These are phyloP conservation scores for Brassica incana DNA, from an alignment of 345 rosid genomes.

Conservation along the genomic window DNA sequence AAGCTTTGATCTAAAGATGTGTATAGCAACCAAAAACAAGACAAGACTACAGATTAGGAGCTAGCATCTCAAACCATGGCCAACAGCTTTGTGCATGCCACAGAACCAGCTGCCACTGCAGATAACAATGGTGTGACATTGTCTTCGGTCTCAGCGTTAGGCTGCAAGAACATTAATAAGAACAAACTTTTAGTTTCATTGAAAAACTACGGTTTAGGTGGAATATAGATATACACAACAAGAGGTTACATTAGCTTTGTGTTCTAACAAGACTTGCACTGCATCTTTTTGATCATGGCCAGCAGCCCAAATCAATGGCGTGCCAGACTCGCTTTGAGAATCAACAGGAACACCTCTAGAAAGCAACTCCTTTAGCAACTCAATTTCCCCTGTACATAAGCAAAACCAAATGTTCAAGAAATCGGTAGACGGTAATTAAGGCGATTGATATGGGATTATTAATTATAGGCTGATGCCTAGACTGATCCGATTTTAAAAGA, in stretches of 20 bases:
- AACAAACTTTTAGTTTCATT: background rate
- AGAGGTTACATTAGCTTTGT: slow-evolving; percentile 64
- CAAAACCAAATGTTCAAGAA: no score
- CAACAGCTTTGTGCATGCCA: slow-evolving; percentile 66
- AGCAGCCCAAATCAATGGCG: slow-evolving; percentile 91
- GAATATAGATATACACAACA: background rate
- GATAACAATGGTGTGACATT: slow-evolving; percentile 77
- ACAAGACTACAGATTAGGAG: background rate
- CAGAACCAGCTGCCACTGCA: slow-evolving; percentile 89
- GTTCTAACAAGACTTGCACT: slow-evolving; percentile 68
- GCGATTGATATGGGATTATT: no score
- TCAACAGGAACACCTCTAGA: slow-evolving; percentile 68
- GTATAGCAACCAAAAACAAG: background rate
- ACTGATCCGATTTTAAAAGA: no score
- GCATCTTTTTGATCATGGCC: slow-evolving; percentile 81
- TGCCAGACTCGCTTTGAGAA: slow-evolving; percentile 88
- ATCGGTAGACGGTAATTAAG: no score
- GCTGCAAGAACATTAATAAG: slow-evolving; percentile 51
- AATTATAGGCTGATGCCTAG: no score
- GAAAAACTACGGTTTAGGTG: background rate
- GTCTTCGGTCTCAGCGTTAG: slow-evolving; percentile 87
- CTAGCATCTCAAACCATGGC: slow-evolving; percentile 56
- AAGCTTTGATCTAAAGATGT: slow-evolving; percentile 2
- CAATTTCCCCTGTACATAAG: slow-evolving; percentile 57
- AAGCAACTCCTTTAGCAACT: slow-evolving; percentile 64